Conservation (phyloP, 2,329 filamentous ascomycete species). For the Epicoccum nigrum region DNA sequence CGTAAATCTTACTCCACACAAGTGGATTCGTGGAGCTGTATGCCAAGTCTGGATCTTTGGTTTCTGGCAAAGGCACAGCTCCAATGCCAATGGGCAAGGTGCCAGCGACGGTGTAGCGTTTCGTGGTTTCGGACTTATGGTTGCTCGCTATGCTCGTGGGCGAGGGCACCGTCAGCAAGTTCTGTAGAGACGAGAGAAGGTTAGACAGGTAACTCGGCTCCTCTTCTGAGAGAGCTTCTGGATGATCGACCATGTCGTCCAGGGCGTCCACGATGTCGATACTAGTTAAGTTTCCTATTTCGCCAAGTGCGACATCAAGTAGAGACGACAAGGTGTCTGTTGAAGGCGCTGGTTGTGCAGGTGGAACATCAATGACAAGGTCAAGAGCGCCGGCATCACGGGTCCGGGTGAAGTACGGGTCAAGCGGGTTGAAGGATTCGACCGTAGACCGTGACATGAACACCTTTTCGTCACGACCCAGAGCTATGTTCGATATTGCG, state of each 20-base stretch:
- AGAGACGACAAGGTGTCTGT: constrained; percentile 28
- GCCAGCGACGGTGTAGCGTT: constrained; percentile 50
- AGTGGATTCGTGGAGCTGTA: constrained; percentile 53
- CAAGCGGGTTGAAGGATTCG: constrained; percentile 72
- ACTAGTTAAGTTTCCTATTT: constrained; percentile 33
- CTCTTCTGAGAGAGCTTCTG: constrained; percentile 26
- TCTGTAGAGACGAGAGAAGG: constrained; percentile 45
- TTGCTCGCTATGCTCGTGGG: constrained; percentile 21
- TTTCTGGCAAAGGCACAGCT: constrained; percentile 72
- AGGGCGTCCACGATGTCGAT: constrained; percentile 29
- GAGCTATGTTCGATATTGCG: constrained; percentile 77
- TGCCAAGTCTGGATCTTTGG: constrained; percentile 49
- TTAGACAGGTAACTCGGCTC: constrained; percentile 42
- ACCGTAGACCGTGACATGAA: constrained; percentile 75
- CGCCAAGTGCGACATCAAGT: constrained; percentile 29
- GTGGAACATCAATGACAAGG: constrained; percentile 66
- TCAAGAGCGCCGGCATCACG: constrained; percentile 76
- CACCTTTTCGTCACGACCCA: constrained; percentile 88
- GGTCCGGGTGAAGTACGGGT: constrained; percentile 82
- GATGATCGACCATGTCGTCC: constrained; percentile 33
- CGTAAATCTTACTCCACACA: constrained; percentile 72
- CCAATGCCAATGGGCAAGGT: constrained; percentile 65
- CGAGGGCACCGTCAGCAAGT: constrained; percentile 37
- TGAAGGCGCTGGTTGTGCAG: constrained; percentile 26
- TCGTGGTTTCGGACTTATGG: constrained; percentile 16